Base-by-base conservation (phyloP, 371 early-diverging fungal species). In the Mortierella sp. region DNA sequence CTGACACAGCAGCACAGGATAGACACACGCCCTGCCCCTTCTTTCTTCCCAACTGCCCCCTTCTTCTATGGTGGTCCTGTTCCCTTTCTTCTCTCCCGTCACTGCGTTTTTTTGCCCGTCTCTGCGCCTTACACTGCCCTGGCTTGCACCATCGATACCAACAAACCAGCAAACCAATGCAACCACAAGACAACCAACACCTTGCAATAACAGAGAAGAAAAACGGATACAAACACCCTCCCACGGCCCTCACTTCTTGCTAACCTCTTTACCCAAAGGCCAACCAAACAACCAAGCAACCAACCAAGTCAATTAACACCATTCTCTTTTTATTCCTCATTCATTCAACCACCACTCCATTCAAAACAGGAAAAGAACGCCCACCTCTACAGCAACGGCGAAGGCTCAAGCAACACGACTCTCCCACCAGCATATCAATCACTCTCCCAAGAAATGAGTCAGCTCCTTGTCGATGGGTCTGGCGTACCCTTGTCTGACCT, bases 351-450 rank as follows among this genome's bases (percentile, higher is more conserved):
- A 11, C 21, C 53, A 53, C 53, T 72, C 26, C 43, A 16, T 76
- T 34, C 2, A 61, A 26, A 1, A 31, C 59, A 82, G 78, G 82
- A 78, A 69, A 78, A 82, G 70, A 55, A 59, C 81, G 37, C 50
- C n/a, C 64, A 61, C n/a, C 57, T 67, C 24, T 72, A 61, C 55
- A 40, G 43, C 43, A 75, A 19, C 51, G 37, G 24, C 50, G 43
- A 59, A 48, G 48, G 48, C 13, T 46, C 48, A 46, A 28, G 2
- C 34, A 26, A 40, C 48, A 71, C 71, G 5, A 34, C 75, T 11
- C 34, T 50, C 24, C 83, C 77, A 28, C 83, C 83, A 44, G 73
- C 80, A 5, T 83, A 84, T 51, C 80, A 80, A 34, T 71, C 80
- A 10, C 43, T 80, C 21, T 61, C 37, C 16, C 75, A 75, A 44